phyloP scores from a whole-genome alignment of 805 yeast genomes.

The Kurtzmaniella fragi region DNA sequence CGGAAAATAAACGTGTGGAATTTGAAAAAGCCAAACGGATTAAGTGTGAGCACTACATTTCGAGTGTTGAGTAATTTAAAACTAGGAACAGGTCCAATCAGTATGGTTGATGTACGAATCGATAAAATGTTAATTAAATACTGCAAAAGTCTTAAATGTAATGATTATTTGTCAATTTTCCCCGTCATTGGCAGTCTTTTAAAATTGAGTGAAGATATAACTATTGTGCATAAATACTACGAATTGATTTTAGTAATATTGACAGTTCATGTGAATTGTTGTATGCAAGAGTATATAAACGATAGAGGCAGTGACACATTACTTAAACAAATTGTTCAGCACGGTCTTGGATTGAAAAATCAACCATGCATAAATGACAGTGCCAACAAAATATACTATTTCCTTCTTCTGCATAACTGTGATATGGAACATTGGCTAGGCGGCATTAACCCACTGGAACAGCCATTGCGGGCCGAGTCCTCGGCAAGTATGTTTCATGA shows the following conservation, averaged over 20 bases:
- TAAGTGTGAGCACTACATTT: slow-evolving; percentile 22
- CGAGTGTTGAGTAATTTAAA: slow-evolving; percentile 30
- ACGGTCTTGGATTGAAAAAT: slow-evolving; percentile 27
- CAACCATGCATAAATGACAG: slow-evolving; percentile 14
- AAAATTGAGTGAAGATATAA: slow-evolving; percentile 13
- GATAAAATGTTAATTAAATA: slow-evolving; percentile 1
- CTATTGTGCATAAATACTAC: slow-evolving; percentile 19
- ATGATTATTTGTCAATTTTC: slow-evolving; percentile 24
- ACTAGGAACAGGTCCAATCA: slow-evolving; percentile 21
- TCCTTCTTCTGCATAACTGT: slow-evolving; percentile 9
- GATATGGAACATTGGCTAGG: slow-evolving; percentile 9
- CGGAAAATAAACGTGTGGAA: slow-evolving; percentile 28
- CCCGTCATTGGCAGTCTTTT: slow-evolving; percentile 34
- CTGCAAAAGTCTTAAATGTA: slow-evolving; percentile 16
- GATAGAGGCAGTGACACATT: slow-evolving; percentile 13
- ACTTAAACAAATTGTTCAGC: slow-evolving; percentile 27
- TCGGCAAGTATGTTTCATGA: background rate
- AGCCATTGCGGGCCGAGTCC: slow-evolving; percentile 7
- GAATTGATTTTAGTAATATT: slow-evolving; percentile 18
- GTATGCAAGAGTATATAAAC: slow-evolving; percentile 26
- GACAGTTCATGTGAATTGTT: slow-evolving; percentile 24
- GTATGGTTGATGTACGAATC: slow-evolving; percentile 11
- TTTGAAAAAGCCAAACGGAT: slow-evolving; percentile 23
- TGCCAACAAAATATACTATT: slow-evolving; percentile 17
- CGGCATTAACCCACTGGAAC: slow-evolving; percentile 3